These are phyloP conservation scores for Podila epigama DNA, from an alignment of 192 early-diverging fungal genomes.

Conservation along the genomic window DNA sequence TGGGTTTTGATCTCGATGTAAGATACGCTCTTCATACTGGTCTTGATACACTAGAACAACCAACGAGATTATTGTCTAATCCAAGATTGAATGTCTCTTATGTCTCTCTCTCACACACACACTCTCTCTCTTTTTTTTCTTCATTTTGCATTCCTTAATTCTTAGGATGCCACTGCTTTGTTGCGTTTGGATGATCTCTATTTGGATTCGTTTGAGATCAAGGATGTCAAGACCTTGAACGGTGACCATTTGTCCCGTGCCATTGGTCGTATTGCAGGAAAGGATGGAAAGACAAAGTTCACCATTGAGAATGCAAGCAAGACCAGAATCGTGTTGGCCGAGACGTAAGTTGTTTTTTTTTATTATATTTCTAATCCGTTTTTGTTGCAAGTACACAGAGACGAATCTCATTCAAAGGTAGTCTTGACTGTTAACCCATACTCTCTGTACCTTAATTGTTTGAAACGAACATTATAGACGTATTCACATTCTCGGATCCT, in stretches of 20 bases:
- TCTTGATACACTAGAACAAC: not conserved
- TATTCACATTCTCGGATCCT: slow-evolving; percentile 95
- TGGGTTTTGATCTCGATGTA: slow-evolving; percentile 90
- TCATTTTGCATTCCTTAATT: not conserved
- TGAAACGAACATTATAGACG: slow-evolving; percentile 62
- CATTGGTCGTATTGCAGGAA: slow-evolving; percentile 98
- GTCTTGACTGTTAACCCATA: not conserved
- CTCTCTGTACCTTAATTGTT: not conserved
- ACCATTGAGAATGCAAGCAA: slow-evolving; percentile 98
- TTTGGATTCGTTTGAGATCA: slow-evolving; percentile 96
- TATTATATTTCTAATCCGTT: not conserved
- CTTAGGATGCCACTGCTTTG: slow-evolving; percentile 88
- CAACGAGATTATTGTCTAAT: not conserved
- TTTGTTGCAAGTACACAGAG: not conserved
- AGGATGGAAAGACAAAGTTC: slow-evolving; percentile 96
- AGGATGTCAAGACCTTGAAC: slow-evolving; percentile 94
- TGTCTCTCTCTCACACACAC: not conserved
- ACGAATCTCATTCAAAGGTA: too few species aligned
- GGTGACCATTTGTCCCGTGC: slow-evolving; percentile 97
- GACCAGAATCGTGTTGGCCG: slow-evolving; percentile 95
- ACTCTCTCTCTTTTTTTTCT: not conserved
- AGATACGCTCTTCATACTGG: slow-evolving; percentile 10
- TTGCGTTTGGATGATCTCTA: slow-evolving; percentile 96
- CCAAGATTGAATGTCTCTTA: not conserved
- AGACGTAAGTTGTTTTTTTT: slow-evolving; percentile 65